These are phyloP conservation scores for Knoxdaviesia proteae DNA, from an alignment of 2,329 filamentous ascomycete genomes.

Conservation along the genomic window DNA sequence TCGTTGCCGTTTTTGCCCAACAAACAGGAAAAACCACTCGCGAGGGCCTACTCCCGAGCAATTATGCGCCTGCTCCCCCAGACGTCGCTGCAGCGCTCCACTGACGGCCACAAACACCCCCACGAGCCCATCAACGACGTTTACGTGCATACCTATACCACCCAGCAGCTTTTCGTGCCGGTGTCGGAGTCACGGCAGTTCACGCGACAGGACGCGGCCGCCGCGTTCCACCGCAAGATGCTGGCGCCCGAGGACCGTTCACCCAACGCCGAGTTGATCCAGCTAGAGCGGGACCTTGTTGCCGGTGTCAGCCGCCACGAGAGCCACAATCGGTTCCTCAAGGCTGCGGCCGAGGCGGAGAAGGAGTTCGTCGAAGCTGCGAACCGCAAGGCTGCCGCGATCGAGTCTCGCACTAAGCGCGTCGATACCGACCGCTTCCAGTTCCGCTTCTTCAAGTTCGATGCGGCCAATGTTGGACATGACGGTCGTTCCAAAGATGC, in stretches of 20 bases:
- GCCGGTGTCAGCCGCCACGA: conserved; percentile 16
- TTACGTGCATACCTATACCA: conserved; percentile 37
- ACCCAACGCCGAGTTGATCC: conserved; percentile 39
- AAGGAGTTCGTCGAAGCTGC: conserved; percentile 12
- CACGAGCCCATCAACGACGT: conserved; percentile 46
- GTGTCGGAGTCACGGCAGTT: conserved; percentile 41
- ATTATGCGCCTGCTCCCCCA: conserved; percentile 63
- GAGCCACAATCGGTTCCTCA: conserved; percentile 18
- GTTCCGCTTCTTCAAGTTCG: conserved; percentile 40
- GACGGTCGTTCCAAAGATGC: conserved; percentile 28
- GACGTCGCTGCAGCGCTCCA: conserved; percentile 19
- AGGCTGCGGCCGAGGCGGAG: conserved; percentile 21
- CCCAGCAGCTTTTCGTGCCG: conserved; percentile 44
- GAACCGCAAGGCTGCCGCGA: no score
- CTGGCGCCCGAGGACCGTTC: conserved; percentile 39
- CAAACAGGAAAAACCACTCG: conserved; percentile 51
- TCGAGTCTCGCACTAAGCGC: conserved; percentile 14
- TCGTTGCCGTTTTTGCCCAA: conserved; percentile 1
- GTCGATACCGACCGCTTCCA: conserved; percentile 33
- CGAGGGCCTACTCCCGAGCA: conserved; percentile 54
- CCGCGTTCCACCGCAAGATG: conserved; percentile 38
- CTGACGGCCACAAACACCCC: background rate
- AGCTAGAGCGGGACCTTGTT: conserved; percentile 27
- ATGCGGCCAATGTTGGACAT: conserved; percentile 32
- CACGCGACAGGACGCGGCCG: conserved; percentile 43